phyloP scores from a whole-genome alignment of 2,329 filamentous ascomycete genomes.

The Achaetomium macrosporum region DNA sequence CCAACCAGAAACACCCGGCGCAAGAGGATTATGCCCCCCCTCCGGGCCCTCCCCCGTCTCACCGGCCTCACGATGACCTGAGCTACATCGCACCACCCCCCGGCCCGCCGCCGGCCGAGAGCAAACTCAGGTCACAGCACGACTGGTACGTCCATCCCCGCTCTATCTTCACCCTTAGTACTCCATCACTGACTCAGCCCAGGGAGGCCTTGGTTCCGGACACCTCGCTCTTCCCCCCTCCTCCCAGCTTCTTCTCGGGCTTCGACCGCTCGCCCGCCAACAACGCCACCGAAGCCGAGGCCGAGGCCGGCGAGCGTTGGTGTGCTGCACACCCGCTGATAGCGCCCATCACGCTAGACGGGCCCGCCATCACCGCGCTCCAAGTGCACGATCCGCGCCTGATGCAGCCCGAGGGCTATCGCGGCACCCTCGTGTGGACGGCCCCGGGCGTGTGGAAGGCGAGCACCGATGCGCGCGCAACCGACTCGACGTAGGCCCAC shows the following conservation, averaged over 20 bases:
- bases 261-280: constrained; percentile 60
- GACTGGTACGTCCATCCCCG: constrained; percentile 43
- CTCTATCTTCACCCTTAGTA: not conserved
- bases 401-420: constrained; percentile 43
- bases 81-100: constrained; percentile 28
- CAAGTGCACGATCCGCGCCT: constrained; percentile 48
- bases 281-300: constrained; percentile 61
- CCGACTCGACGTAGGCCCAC: constrained; percentile 37
- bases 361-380: constrained; percentile 42
- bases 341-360: constrained; percentile 44
- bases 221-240: constrained; percentile 65
- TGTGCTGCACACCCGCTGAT: constrained; percentile 55
- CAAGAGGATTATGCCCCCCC: constrained; percentile 16
- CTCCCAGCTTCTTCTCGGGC: constrained; percentile 59
- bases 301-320: constrained; percentile 61
- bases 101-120: constrained; percentile 32
- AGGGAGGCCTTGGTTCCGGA: constrained; percentile 62
- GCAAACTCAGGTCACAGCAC: constrained; percentile 40
- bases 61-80: constrained; percentile 19
- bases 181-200: not conserved
- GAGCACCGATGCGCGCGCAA: constrained; percentile 36
- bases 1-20: not conserved
- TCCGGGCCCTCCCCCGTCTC: constrained; percentile 21
- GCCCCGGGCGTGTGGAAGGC: constrained; percentile 49
- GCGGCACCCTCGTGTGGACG: constrained; percentile 41